These are phyloP conservation scores for Xylariales sp. DNA, from an alignment of 2,329 filamentous ascomycete genomes.

Conservation along the genomic window DNA sequence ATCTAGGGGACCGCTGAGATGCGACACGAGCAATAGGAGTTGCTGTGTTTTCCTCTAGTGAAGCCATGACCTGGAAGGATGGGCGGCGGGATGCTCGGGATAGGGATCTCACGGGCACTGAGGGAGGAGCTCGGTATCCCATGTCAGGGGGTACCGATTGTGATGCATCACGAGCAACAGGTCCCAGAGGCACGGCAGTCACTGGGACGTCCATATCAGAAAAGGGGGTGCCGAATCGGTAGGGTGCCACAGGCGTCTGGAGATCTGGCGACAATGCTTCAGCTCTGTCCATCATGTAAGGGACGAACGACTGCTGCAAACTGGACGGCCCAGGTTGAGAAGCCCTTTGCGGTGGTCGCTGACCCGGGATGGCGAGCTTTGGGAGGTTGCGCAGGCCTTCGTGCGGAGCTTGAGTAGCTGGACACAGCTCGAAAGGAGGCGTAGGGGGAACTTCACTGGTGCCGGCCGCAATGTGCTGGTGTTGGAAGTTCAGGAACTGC, in stretches of 20 bases:
- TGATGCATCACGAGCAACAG: slow-evolving; percentile 71
- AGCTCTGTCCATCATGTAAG: slow-evolving; percentile 48
- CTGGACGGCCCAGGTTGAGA: slow-evolving; percentile 14
- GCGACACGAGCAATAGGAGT: slow-evolving; percentile 31
- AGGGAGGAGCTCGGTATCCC: slow-evolving; percentile 58
- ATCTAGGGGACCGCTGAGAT: slow-evolving; percentile 26
- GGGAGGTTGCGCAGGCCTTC: slow-evolving; percentile 54
- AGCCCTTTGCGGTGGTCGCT: slow-evolving; percentile 17
- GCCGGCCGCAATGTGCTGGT: slow-evolving; percentile 32
- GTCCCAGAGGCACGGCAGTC: slow-evolving; percentile 65
- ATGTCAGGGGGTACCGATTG: slow-evolving; percentile 94
- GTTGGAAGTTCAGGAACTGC: slow-evolving; percentile 85
- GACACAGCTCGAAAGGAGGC: slow-evolving; percentile 63
- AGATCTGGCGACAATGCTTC: slow-evolving; percentile 51
- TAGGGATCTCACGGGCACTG: slow-evolving; percentile 36
- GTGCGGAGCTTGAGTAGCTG: slow-evolving; percentile 42
- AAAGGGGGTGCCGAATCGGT: slow-evolving; percentile 79
- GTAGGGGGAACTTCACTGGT: slow-evolving; percentile 59
- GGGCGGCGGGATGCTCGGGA: slow-evolving; percentile 61
- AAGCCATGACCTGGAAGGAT: slow-evolving; percentile 63
- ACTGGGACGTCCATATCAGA: slow-evolving; percentile 88
- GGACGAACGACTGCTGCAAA: slow-evolving; percentile 33
- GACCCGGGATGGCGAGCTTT: slow-evolving; percentile 55
- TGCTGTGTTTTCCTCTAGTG: slow-evolving; percentile 61
- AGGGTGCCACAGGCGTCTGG: slow-evolving; percentile 56